A percentile compares a stretch with the other conserved stretches of the same genome.
Conservation (phyloP, 2,329 filamentous ascomycete species). For the Coleophoma cylindrospora region DNA sequence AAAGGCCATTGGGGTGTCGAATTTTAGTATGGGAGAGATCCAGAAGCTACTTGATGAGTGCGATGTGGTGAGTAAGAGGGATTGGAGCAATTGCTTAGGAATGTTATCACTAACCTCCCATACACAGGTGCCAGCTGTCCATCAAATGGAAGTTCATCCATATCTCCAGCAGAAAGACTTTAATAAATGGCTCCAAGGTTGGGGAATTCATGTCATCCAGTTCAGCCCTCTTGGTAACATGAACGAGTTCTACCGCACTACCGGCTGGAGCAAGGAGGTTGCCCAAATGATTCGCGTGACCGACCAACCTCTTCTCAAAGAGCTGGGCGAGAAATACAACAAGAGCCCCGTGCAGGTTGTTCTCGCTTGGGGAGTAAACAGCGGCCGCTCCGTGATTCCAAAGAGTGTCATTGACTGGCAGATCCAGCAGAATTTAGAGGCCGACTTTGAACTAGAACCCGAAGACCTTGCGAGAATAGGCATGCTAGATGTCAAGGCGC, state of each 20-base stretch:
- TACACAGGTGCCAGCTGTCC: slow-evolving; percentile 13
- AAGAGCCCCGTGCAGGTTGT: slow-evolving; percentile 28
- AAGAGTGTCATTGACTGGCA: slow-evolving; percentile 32
- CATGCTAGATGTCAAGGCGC: slow-evolving; percentile 25
- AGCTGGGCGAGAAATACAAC: slow-evolving; percentile 21
- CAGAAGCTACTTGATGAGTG: background rate
- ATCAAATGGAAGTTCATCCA: slow-evolving; percentile 19
- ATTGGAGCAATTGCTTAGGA: background rate
- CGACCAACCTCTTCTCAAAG: slow-evolving; percentile 22
- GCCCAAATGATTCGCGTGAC: slow-evolving; percentile 24
- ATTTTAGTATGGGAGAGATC: slow-evolving; percentile 31
- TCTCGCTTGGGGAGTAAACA: slow-evolving; percentile 29
- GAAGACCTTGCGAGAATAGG: slow-evolving; percentile 39
- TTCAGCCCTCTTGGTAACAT: slow-evolving; percentile 29
- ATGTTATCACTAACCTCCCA: background rate
- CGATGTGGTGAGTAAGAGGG: background rate
- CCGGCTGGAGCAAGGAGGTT: slow-evolving; percentile 24
- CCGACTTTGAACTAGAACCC: slow-evolving; percentile 33
- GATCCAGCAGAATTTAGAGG: slow-evolving; percentile 20
- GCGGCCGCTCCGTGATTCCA: slow-evolving; percentile 28
- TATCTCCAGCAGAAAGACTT: slow-evolving; percentile 16
- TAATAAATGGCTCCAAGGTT: slow-evolving; percentile 14
- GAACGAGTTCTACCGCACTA: slow-evolving; percentile 27
- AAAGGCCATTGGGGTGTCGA: slow-evolving; percentile 50
- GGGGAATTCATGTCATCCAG: slow-evolving; percentile 25